A percentile compares a stretch with the other conserved stretches of the same genome.
phyloP scores from a whole-genome alignment of 78 protist species.

The Dictyostelium discoideum region DNA sequence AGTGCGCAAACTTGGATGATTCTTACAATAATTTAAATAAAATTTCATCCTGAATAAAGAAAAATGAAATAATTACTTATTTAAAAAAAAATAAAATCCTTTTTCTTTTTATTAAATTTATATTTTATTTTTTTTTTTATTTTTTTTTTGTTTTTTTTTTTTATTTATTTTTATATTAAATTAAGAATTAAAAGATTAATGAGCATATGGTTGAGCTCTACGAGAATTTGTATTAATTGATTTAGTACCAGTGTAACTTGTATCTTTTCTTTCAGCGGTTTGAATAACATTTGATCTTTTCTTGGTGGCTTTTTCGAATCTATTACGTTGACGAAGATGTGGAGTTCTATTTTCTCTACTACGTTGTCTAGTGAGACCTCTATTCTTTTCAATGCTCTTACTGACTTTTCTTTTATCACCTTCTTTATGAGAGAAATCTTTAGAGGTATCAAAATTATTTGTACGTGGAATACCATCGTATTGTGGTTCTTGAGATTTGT shows the following conservation, averaged over 20 bases:
- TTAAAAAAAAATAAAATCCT: no score
- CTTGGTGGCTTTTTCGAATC: slow-evolving; percentile 31
- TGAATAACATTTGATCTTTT: not conserved
- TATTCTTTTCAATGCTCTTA: slow-evolving; percentile 39
- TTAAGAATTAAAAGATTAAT: not conserved
- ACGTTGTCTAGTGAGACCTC: slow-evolving; percentile 66
- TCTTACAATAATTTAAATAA: no score
- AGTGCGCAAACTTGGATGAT: no score
- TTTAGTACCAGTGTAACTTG: slow-evolving; percentile 38
- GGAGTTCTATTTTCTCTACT: slow-evolving; percentile 41
- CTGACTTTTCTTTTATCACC: slow-evolving; percentile 57
- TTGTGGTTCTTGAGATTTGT: not conserved
- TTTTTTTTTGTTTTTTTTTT: not conserved
- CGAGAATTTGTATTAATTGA: not conserved
- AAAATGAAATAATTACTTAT: no score
- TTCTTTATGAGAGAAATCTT: not conserved
- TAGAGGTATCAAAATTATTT: not conserved
- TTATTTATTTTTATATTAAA: not conserved
- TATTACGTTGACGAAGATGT: slow-evolving; percentile 34
- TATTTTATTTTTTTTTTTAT: not conserved
- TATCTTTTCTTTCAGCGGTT: slow-evolving; percentile 38
- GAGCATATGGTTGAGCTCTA: slow-evolving; percentile 13
- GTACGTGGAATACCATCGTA: slow-evolving; percentile 58
- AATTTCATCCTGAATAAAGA: no score
- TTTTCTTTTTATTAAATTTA: no score